A percentile compares a stretch with the other conserved stretches of the same genome.
phyloP scores from a whole-genome alignment of 306 rosid species.

The Rosa chinensis region DNA sequence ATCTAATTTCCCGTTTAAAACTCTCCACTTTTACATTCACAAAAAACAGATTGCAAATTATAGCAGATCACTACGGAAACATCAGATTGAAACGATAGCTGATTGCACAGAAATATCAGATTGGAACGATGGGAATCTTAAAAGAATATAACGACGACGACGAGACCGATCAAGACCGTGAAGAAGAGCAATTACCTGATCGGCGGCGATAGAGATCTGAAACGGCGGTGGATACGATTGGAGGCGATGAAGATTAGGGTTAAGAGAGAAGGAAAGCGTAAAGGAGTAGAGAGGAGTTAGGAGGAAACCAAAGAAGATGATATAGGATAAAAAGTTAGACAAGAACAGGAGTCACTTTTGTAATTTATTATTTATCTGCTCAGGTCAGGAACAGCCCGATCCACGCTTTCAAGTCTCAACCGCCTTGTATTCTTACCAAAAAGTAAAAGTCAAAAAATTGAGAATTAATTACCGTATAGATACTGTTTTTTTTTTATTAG shows the following conservation, averaged over 20 bases:
- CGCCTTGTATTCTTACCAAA: background rate
- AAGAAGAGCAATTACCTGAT: constrained; percentile 34
- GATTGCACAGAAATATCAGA: constrained; percentile 15
- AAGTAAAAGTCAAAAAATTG: background rate
- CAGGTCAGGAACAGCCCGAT: background rate
- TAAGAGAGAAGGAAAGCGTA: constrained; percentile 17
- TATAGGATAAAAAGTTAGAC: background rate
- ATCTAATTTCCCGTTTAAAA: background rate
- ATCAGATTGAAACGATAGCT: background rate
- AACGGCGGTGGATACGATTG: background rate
- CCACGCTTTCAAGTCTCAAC: background rate
- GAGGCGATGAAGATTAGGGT: constrained; percentile 34
- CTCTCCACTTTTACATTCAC: background rate
- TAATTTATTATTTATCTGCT: background rate
- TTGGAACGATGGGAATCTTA: background rate
- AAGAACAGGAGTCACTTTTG: no score
- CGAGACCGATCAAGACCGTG: background rate
- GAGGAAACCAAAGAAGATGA: no score
- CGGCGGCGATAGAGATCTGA: constrained; percentile 35
- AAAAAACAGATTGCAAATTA: background rate
- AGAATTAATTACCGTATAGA: no score
- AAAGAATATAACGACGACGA: background rate
- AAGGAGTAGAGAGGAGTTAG: background rate
- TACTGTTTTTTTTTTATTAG: no score
- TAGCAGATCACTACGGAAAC: constrained; percentile 10